These are phyloP conservation scores for Suhomyces atakaporum DNA, from an alignment of 1,139 yeast species.

Conservation along the genomic window DNA sequence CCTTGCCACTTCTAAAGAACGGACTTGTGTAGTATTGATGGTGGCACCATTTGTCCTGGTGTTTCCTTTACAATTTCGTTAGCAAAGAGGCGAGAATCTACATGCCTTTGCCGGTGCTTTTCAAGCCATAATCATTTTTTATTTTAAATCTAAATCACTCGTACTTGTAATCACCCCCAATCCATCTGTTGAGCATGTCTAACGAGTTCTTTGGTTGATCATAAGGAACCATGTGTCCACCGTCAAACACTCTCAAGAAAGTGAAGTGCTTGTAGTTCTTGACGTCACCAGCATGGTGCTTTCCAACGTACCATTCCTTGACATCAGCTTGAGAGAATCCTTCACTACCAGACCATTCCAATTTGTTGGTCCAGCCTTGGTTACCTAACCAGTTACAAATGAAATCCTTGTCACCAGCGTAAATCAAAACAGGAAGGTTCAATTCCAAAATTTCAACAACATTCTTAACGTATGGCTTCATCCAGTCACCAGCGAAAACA, in stretches of 20 bases:
- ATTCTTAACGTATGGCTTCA: slow-evolving; percentile 79
- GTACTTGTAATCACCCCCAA: slow-evolving; percentile 34
- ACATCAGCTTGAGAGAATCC: slow-evolving; percentile 49
- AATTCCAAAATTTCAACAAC: slow-evolving; percentile 57
- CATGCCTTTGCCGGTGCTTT: too few species aligned
- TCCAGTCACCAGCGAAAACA: slow-evolving; percentile 87
- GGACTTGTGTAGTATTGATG: too few species aligned
- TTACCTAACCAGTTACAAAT: slow-evolving; percentile 89
- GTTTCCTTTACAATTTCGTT: too few species aligned
- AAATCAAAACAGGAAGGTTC: slow-evolving; percentile 68
- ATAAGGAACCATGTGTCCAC: slow-evolving; percentile 54
- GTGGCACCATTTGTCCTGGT: too few species aligned
- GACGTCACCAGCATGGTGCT: slow-evolving; percentile 47
- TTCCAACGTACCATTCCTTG: slow-evolving; percentile 41
- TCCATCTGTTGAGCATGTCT: slow-evolving; percentile 52
- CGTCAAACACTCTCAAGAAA: slow-evolving; percentile 49
- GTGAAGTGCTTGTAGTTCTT: slow-evolving; percentile 49
- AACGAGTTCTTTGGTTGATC: slow-evolving; percentile 50
- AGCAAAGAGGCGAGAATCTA: too few species aligned
- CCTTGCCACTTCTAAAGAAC: too few species aligned
- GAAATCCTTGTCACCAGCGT: slow-evolving; percentile 86
- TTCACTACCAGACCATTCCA: slow-evolving; percentile 65
- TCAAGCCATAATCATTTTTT: background rate
- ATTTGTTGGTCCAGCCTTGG: slow-evolving; percentile 74
- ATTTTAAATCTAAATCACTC: background rate